phyloP scores from a whole-genome alignment of 345 rosid species.

The Acer yangbiense region DNA sequence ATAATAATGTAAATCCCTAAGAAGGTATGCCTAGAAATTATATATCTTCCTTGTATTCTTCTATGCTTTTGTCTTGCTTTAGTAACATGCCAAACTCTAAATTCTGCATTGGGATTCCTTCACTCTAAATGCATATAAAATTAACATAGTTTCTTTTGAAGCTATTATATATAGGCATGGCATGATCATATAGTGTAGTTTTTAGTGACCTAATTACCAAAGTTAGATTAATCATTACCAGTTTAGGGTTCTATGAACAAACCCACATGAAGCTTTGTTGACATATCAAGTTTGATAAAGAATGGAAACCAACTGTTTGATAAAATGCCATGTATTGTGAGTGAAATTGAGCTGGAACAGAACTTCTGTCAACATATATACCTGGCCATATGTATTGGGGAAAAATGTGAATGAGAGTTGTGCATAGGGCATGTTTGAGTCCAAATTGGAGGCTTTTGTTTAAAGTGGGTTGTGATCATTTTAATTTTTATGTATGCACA shows the following conservation, averaged over 20 bases:
- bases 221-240: constrained; percentile 32
- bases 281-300: background rate
- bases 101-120: constrained; percentile 82
- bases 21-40: constrained; percentile 42
- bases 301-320: background rate
- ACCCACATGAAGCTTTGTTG: constrained; percentile 7
- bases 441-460: constrained; percentile 62
- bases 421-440: constrained; percentile 55
- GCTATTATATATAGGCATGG: constrained; percentile 13
- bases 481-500: background rate
- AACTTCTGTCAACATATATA: background rate
- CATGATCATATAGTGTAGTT: constrained; percentile 7
- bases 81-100: constrained; percentile 76
- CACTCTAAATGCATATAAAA: constrained; percentile 30
- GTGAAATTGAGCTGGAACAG: constrained; percentile 6
- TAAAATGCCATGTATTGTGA: background rate
- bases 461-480: constrained; percentile 40
- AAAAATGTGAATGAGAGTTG: constrained; percentile 38
- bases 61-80: constrained; percentile 66
- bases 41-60: constrained; percentile 39
- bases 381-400: background rate
- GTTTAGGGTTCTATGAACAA: constrained; percentile 18
- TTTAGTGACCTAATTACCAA: constrained; percentile 24
- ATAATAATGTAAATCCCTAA: constrained; percentile 47
- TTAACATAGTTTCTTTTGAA: constrained; percentile 10